Percentiles rank a stretch among this genome's conserved stretches.
Conservation (phyloP, 2,329 filamentous ascomycete species). For the Aspergillus flavus region DNA sequence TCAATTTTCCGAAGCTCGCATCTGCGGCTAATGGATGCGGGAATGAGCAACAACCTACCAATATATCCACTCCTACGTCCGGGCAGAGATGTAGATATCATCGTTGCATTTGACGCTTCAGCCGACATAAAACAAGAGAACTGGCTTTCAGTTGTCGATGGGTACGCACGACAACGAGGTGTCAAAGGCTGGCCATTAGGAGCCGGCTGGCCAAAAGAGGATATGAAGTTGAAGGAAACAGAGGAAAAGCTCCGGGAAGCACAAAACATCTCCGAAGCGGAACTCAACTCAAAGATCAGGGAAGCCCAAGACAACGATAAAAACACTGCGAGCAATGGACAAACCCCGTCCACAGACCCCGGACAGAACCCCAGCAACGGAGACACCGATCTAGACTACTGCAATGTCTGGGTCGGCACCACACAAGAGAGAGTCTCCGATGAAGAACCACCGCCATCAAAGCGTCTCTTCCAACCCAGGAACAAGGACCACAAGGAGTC, state of each 20-base stretch:
- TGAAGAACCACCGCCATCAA: slow-evolving; percentile 56
- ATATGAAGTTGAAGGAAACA: slow-evolving; percentile 61
- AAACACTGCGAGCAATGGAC: slow-evolving; percentile 35
- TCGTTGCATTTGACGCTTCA: slow-evolving; percentile 92
- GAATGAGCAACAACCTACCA: slow-evolving; percentile 97
- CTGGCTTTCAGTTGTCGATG: slow-evolving; percentile 90
- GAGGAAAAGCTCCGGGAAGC: slow-evolving; percentile 69
- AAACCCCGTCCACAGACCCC: neutral
- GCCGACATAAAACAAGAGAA: slow-evolving; percentile 93
- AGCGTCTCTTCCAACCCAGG: slow-evolving; percentile 47
- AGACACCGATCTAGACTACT: slow-evolving; percentile 73
- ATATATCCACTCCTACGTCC: slow-evolving; percentile 92
- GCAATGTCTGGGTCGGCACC: slow-evolving; percentile 91
- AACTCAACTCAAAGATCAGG: slow-evolving; percentile 66
- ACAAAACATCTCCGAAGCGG: slow-evolving; percentile 60
- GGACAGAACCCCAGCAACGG: slow-evolving; percentile 42
- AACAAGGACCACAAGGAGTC: slow-evolving; percentile 62
- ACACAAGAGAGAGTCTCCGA: slow-evolving; percentile 69
- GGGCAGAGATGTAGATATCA: slow-evolving; percentile 82
- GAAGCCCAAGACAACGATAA: slow-evolving; percentile 54
- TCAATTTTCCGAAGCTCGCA: slow-evolving; percentile 72
- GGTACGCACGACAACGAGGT: slow-evolving; percentile 85
- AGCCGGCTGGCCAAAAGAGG: slow-evolving; percentile 81
- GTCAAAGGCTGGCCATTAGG: slow-evolving; percentile 95
- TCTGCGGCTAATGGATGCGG: slow-evolving; percentile 89